Conservation (phyloP, 768 basidiomycete genomes). For the Podaxis sp. region DNA sequence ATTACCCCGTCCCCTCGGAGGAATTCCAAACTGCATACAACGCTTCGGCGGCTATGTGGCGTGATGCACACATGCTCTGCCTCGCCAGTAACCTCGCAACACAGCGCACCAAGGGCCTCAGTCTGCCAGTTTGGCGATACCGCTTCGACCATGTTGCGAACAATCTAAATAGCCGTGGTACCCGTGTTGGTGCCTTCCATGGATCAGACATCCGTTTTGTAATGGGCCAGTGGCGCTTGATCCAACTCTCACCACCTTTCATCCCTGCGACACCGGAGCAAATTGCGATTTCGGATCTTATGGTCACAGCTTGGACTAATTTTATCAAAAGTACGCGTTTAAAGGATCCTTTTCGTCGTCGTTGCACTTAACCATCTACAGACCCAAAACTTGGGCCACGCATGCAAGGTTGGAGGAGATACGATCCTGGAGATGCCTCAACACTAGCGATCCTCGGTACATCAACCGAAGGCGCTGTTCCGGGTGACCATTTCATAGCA, state of each 20-base stretch:
- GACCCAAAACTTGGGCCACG: constrained; percentile 28
- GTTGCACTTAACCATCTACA: constrained; percentile 8
- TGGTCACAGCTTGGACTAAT: constrained; percentile 35
- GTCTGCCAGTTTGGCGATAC: constrained; percentile 29
- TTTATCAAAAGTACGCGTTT: constrained; percentile 29
- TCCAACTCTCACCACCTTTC: constrained; percentile 29
- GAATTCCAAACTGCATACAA: constrained; percentile 31
- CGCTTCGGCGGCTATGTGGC: constrained; percentile 32
- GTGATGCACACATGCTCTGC: constrained; percentile 34
- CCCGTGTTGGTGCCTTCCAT: constrained; percentile 31
- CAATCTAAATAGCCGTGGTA: constrained; percentile 30
- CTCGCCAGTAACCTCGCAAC: constrained; percentile 28
- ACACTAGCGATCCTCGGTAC: constrained; percentile 29
- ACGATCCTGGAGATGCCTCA: constrained; percentile 22
- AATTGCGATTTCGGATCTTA: constrained; percentile 29
- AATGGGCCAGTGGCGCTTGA: constrained; percentile 31
- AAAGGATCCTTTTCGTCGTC: neutral
- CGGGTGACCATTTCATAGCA: constrained; percentile 25
- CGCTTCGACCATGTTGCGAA: constrained; percentile 31
- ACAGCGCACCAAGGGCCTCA: constrained; percentile 20
- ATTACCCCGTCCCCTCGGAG: constrained; percentile 27
- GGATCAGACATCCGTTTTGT: constrained; percentile 31
- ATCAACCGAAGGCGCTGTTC: constrained; percentile 22
- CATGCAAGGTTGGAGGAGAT: constrained; percentile 28
- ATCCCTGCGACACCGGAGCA: constrained; percentile 27